Percentiles rank a stretch among this genome's conserved stretches.
phyloP scores from a whole-genome alignment of 23 red algal species.

The Cyanidioschyzon merolae region DNA sequence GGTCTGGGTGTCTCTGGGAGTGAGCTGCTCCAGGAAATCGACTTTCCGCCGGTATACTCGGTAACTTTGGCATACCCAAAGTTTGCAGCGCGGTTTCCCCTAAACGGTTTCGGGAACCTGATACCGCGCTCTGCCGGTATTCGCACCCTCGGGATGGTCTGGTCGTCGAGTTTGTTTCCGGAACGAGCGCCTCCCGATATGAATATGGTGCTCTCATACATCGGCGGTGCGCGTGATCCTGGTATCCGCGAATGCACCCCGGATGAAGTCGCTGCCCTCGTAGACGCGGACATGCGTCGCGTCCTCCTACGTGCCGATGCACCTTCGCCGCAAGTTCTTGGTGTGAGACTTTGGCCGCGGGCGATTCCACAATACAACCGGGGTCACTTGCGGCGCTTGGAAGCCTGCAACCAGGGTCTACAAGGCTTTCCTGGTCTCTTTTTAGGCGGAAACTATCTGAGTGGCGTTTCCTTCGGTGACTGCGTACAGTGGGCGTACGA shows the following conservation, averaged over 20 bases:
- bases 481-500: conserved; percentile 75
- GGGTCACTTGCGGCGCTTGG: conserved; percentile 39
- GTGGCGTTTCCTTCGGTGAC: conserved; percentile 91
- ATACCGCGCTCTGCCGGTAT: conserved; percentile 72
- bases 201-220: conserved; percentile 79
- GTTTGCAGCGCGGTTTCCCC: conserved; percentile 32
- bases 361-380: conserved; percentile 82
- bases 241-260: conserved; percentile 42
- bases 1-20: conserved; percentile 18
- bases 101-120: conserved; percentile 87
- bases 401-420: conserved; percentile 12
- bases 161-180: conserved; percentile 79
- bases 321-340: conserved; percentile 48
- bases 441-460: conserved; percentile 73
- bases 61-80: conserved; percentile 76
- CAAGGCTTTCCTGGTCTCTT: conserved; percentile 46
- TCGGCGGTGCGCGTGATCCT: conserved; percentile 69
- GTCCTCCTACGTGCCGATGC: conserved; percentile 51
- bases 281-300: conserved; percentile 56
- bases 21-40: conserved; percentile 32
- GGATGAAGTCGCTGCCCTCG: conserved; percentile 46
- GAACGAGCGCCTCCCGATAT: conserved; percentile 56
- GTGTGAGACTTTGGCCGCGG: conserved; percentile 53
- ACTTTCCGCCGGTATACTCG: conserved; percentile 61
- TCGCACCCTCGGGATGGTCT: conserved; percentile 88